Evolutionary conservation across 768 basidiomycete species (phyloP).

Genomic region (Leccinum barrowsii): DNA sequence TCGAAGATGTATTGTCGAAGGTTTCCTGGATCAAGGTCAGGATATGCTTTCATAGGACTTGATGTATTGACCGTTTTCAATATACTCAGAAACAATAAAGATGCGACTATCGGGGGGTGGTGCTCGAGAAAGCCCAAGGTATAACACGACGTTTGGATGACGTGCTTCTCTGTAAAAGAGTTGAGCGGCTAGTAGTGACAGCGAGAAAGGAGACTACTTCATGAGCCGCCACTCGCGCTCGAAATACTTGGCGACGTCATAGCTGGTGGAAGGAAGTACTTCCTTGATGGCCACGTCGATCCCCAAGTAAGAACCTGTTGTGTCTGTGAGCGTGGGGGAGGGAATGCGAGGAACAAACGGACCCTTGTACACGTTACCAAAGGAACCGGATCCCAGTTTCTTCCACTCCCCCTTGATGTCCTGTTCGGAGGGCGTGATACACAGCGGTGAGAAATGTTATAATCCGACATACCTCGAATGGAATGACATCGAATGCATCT

Average conservation of each 20-base stretch:
- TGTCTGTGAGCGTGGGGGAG: slow-evolving; percentile 2
- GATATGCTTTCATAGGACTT: not conserved
- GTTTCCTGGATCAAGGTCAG: slow-evolving; percentile 43
- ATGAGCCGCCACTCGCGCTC: slow-evolving; percentile 98
- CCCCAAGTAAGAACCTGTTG: slow-evolving; percentile 83
- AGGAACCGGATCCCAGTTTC: slow-evolving; percentile 88
- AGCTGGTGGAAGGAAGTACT: slow-evolving; percentile 85
- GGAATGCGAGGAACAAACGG: slow-evolving; percentile 6
- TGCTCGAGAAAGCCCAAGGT: slow-evolving; percentile 83
- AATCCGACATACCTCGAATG: slow-evolving; percentile 60
- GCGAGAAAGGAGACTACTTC: slow-evolving; percentile 48
- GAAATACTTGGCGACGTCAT: slow-evolving; percentile 96
- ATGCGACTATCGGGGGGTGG: slow-evolving; percentile 79
- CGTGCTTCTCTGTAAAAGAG: slow-evolving; percentile 59
- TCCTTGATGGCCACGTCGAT: slow-evolving; percentile 97
- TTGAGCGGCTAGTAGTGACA: not conserved
- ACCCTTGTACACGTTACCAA: slow-evolving; percentile 88
- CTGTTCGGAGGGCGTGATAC: slow-evolving; percentile 35
- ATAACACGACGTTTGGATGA: slow-evolving; percentile 90
- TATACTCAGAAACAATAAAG: slow-evolving; percentile 93
- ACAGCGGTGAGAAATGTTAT: not conserved
- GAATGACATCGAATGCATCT: slow-evolving; percentile 85
- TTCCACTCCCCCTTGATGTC: slow-evolving; percentile 88
- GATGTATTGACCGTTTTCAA: slow-evolving; percentile 61
- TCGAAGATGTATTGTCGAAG: slow-evolving; percentile 89